These are phyloP conservation scores for Wilcoxina mikolae DNA, from an alignment of 495 filamentous ascomycete species.

Conservation along the genomic window DNA sequence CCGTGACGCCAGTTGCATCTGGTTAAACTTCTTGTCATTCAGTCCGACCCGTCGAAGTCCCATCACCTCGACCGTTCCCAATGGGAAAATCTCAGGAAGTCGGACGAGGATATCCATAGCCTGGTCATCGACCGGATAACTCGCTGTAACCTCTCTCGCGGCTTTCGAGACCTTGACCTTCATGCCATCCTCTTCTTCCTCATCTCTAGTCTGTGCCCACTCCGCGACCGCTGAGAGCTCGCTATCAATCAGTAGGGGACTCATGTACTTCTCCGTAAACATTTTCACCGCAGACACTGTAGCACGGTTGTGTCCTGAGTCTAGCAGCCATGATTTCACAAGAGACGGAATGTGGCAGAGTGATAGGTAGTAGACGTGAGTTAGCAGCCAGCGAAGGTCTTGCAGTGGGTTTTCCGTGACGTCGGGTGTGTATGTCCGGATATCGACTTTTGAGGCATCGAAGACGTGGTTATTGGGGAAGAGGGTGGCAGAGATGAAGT, in stretches of 20 bases:
- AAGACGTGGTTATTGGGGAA: conserved; percentile 53
- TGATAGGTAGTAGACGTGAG: conserved; percentile 72
- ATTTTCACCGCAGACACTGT: conserved; percentile 56
- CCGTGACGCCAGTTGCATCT: conserved; percentile 70
- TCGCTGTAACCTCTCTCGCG: conserved; percentile 55
- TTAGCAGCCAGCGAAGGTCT: conserved; percentile 65
- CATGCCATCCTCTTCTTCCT: conserved; percentile 59
- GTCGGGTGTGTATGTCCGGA: conserved; percentile 50
- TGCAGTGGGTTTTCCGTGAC: conserved; percentile 44
- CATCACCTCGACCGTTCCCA: conserved; percentile 60
- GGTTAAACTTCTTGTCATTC: conserved; percentile 76
- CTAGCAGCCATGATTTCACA: conserved; percentile 76
- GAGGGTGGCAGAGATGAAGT: conserved; percentile 52
- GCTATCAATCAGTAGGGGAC: conserved; percentile 60
- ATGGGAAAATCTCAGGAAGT: conserved; percentile 65
- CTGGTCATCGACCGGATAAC: conserved; percentile 78
- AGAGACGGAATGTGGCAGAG: conserved; percentile 61
- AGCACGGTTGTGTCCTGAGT: conserved; percentile 49
- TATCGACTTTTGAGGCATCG: conserved; percentile 50
- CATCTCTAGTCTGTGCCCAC: conserved; percentile 50
- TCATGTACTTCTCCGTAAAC: conserved; percentile 78
- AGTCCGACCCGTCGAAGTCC: conserved; percentile 71
- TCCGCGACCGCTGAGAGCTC: conserved; percentile 53
- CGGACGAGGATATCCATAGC: conserved; percentile 60
- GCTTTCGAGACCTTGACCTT: conserved; percentile 55